Evolutionary conservation across 306 rosid species (phyloP).

Genomic region (Citrullus amarus): DNA sequence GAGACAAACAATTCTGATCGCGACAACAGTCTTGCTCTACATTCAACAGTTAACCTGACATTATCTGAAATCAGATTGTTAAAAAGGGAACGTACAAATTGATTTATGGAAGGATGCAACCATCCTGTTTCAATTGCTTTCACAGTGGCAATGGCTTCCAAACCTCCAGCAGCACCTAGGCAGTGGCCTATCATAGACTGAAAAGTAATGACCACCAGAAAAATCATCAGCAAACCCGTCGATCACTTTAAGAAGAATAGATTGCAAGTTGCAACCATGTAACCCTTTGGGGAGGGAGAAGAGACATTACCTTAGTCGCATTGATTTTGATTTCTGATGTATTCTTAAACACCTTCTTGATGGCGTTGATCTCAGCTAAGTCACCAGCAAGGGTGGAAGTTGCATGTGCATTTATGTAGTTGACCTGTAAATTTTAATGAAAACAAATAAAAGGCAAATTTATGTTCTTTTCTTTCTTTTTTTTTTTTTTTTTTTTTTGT

Average conservation of each 20-base stretch:
- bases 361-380: conserved; percentile 90
- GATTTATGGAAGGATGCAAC: conserved; percentile 94
- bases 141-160: conserved; percentile 97
- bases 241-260: neutral
- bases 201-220: conserved; percentile 18
- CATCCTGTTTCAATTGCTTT: conserved; percentile 94
- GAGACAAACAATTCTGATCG: neutral
- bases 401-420: conserved; percentile 98
- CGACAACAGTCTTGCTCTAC: neutral
- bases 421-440: conserved; percentile 40
- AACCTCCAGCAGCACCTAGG: conserved; percentile 97
- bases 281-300: neutral
- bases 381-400: conserved; percentile 97
- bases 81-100: conserved; percentile 55
- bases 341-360: conserved; percentile 86
- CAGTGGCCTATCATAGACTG: conserved; percentile 99
- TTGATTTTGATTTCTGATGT: conserved; percentile 82
- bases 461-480: neutral
- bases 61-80: neutral
- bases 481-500: no score
- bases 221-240: neutral
- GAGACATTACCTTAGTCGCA: conserved; percentile 77
- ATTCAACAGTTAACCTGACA: neutral
- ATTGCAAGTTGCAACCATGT: neutral
- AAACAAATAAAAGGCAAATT: neutral